Evolutionary conservation across 1,284 basidiomycete species (phyloP).

Genomic region (Ganoderma multipileum): DNA sequence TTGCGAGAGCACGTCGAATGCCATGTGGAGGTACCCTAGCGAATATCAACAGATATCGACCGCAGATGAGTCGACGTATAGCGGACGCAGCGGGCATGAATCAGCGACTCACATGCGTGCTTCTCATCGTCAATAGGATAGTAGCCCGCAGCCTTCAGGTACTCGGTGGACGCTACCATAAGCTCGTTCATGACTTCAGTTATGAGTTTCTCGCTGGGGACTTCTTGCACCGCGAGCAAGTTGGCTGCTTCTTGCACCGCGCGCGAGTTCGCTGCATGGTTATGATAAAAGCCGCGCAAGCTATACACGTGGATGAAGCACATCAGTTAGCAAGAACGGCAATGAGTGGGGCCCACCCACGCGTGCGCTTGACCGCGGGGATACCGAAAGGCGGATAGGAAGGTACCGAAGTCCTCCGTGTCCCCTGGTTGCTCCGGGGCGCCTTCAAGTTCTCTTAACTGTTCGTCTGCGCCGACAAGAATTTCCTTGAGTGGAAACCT

Average conservation of each 20-base stretch:
- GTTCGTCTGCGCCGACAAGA: slow-evolving; percentile 27
- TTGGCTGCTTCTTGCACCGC: background rate
- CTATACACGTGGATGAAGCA: slow-evolving; percentile 28
- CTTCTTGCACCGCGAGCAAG: background rate
- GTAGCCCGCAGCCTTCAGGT: slow-evolving; percentile 37
- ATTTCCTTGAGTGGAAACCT: background rate
- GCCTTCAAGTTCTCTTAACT: slow-evolving; percentile 37
- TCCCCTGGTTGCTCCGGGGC: slow-evolving; percentile 14
- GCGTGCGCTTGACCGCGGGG: slow-evolving; percentile 45
- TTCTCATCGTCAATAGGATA: slow-evolving; percentile 46
- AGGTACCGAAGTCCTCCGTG: slow-evolving; percentile 33
- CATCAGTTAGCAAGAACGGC: background rate
- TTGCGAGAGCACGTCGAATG: background rate
- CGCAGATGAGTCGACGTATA: background rate
- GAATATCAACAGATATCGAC: background rate
- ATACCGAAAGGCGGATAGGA: slow-evolving; percentile 45
- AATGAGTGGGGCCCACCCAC: slow-evolving; percentile 36
- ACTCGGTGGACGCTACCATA: slow-evolving; percentile 21
- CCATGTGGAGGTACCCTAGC: slow-evolving; percentile 3
- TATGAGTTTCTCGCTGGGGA: background rate
- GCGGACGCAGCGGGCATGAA: background rate
- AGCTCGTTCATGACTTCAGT: background rate
- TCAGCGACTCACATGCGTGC: slow-evolving; percentile 18
- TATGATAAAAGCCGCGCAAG: slow-evolving; percentile 11
- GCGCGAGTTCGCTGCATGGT: slow-evolving; percentile 3